These are phyloP conservation scores for Lepiota brunneoincarnata DNA, from an alignment of 768 basidiomycete species.

Conservation along the genomic window DNA sequence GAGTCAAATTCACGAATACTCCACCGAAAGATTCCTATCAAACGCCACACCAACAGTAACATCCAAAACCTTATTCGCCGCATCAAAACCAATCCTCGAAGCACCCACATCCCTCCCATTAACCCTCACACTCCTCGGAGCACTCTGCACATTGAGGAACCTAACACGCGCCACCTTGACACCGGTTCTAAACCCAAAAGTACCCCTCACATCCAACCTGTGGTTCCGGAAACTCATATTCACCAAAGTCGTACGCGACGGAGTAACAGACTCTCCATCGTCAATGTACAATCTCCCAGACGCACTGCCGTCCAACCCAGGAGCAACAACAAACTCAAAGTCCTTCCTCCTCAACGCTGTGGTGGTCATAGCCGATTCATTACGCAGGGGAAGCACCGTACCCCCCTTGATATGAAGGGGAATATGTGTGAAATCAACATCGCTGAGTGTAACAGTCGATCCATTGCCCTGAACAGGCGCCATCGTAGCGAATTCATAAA, in stretches of 20 bases:
- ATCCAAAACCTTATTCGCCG: constrained; percentile 37
- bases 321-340: constrained; percentile 66
- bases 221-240: constrained; percentile 29
- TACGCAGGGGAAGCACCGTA: constrained; percentile 54
- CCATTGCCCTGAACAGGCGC: constrained; percentile 48
- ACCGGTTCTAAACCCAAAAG: constrained; percentile 34
- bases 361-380: constrained; percentile 58
- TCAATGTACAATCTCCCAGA: constrained; percentile 57
- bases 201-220: constrained; percentile 31
- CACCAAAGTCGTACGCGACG: constrained; percentile 28
- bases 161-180: constrained; percentile 35
- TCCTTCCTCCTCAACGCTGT: constrained; percentile 47
- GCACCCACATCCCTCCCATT: constrained; percentile 23
- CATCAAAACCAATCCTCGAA: constrained; percentile 31
- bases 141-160: constrained; percentile 33
- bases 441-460: constrained; percentile 36
- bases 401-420: constrained; percentile 65
- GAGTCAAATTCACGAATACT: background rate
- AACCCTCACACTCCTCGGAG: constrained; percentile 27
- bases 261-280: constrained; percentile 54
- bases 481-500: constrained; percentile 61
- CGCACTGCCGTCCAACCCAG: constrained; percentile 48
- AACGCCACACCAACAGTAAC: constrained; percentile 37
- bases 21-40: constrained; percentile 8
- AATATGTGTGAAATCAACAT: constrained; percentile 55